Base-by-base conservation (phyloP, 768 basidiomycete species). In the Leccinum aurantiacum region DNA sequence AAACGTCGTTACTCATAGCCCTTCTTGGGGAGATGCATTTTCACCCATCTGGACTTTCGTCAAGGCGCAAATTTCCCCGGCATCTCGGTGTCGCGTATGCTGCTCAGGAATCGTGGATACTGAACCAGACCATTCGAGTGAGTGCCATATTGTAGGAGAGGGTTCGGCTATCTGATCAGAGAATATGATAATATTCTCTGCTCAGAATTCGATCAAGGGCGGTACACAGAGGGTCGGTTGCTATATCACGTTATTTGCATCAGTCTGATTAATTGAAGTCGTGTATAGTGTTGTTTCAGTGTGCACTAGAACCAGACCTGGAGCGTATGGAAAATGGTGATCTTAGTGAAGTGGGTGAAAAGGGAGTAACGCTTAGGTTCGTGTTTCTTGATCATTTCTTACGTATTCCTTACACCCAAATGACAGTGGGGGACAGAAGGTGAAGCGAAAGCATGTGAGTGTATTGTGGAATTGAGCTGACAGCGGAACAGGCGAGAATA, bases 91-190 rank as follows among this genome's bases (percentile, higher is more conserved):
- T 95, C 46, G 85, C 90, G 3, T 93, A 90, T 69, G 88, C 88
- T 8, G 87, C 88, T 4, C 92, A 95, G 70, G 90, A 92, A 68
- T 85, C 88, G 3, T 95, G 91, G 90, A 85, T 93, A 6, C 82
- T 87, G 69, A 92, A 91, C 64, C 87, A 86, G 59, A 90, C 89
- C 0, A 89, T 91, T 52, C 78, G 76, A 67, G 86, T 84, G 31
- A 22, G 41, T 25, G 19, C 25, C 15, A 19, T 1, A 8, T 9
- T 27, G 4, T 4, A 19, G 6, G 15, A 29, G 6, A 17, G 24
- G 53, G 13, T 17, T 3, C 3, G 13, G 6, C 37, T 15, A 47
- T 55, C 31, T 49, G 15, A 49, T 24, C 24, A 7, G 31, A 10
- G 24, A 8, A 24, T 64, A 62, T 51, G 29, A 62, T 6, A 56